phyloP scores from a whole-genome alignment of 805 yeast species.

The Lipomyces japonicus region DNA sequence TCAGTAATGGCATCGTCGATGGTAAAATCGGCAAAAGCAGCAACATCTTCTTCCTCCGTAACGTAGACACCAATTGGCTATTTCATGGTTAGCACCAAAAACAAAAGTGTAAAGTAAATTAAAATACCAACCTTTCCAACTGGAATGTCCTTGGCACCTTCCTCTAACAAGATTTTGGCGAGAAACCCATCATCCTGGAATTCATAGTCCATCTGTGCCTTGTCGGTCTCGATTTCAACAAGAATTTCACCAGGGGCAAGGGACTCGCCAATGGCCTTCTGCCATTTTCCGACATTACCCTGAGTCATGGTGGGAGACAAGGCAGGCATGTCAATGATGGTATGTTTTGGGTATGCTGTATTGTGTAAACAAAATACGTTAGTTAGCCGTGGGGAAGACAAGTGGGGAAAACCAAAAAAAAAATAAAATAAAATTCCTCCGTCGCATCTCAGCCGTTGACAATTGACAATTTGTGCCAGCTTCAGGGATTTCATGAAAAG shows the following conservation, averaged over 20 bases:
- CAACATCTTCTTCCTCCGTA: conserved; percentile 76
- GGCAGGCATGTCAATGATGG: conserved; percentile 95
- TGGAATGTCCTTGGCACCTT: conserved; percentile 84
- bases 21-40: conserved; percentile 83
- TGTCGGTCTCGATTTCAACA: conserved; percentile 97
- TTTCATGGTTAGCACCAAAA: background rate
- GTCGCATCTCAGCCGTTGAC: background rate
- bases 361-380: too few relatives aligned
- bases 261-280: conserved; percentile 82
- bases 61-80: conserved; percentile 93
- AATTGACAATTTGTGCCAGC: background rate
- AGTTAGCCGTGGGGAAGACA: too few relatives aligned
- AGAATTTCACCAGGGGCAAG: conserved; percentile 88
- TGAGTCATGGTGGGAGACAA: conserved; percentile 99
- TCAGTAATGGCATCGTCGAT: conserved; percentile 59
- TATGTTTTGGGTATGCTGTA: conserved; percentile 67
- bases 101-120: background rate
- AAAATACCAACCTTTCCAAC: conserved; percentile 57
- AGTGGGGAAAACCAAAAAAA: background rate
- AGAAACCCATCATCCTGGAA: conserved; percentile 94
- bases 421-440: background rate
- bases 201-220: conserved; percentile 97
- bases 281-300: conserved; percentile 88
- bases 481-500: background rate
- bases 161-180: conserved; percentile 79